Percentiles rank a stretch among this genome's conserved stretches.
Evolutionary conservation across 768 basidiomycete species (phyloP).

Genomic region (Phallus indusiatus): DNA sequence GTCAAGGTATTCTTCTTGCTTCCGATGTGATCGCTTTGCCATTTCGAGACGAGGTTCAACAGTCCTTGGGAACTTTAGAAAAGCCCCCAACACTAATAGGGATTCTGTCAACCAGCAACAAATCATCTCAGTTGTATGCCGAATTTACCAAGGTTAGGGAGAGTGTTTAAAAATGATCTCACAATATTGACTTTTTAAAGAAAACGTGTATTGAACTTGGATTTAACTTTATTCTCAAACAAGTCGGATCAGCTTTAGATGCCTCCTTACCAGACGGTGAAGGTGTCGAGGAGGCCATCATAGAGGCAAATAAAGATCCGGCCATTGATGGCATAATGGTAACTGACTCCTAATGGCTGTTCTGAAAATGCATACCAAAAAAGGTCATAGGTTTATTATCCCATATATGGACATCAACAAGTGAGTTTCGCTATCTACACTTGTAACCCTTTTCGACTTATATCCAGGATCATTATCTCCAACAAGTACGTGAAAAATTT

Average conservation of each 20-base stretch:
- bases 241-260: slow-evolving; percentile 51
- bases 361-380: too few species aligned
- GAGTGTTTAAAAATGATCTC: neutral
- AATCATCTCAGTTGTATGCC: slow-evolving; percentile 74
- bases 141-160: slow-evolving; percentile 64
- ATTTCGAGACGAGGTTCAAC: slow-evolving; percentile 62
- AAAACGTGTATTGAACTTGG: slow-evolving; percentile 87
- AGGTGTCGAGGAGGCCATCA: slow-evolving; percentile 92
- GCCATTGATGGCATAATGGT: slow-evolving; percentile 94
- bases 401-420: slow-evolving; percentile 86
- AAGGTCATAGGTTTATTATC: slow-evolving; percentile 97
- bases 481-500: slow-evolving; percentile 83
- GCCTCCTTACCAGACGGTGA: slow-evolving; percentile 58
- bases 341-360: slow-evolving; percentile 16
- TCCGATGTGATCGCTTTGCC: slow-evolving; percentile 65
- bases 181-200: slow-evolving; percentile 13
- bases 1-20: slow-evolving; percentile 53
- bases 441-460: neutral
- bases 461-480: slow-evolving; percentile 85
- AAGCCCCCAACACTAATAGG: slow-evolving; percentile 74
- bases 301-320: slow-evolving; percentile 86
- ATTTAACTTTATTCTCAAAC: slow-evolving; percentile 74
- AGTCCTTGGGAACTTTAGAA: slow-evolving; percentile 26
- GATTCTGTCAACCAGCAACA: slow-evolving; percentile 77
- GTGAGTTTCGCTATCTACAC: slow-evolving; percentile 32